Percentiles rank a stretch among this genome's conserved stretches.
These are phyloP conservation scores for Aspergillus sp. DNA, from an alignment of 2,329 filamentous ascomycete species.

Conservation along the genomic window DNA sequence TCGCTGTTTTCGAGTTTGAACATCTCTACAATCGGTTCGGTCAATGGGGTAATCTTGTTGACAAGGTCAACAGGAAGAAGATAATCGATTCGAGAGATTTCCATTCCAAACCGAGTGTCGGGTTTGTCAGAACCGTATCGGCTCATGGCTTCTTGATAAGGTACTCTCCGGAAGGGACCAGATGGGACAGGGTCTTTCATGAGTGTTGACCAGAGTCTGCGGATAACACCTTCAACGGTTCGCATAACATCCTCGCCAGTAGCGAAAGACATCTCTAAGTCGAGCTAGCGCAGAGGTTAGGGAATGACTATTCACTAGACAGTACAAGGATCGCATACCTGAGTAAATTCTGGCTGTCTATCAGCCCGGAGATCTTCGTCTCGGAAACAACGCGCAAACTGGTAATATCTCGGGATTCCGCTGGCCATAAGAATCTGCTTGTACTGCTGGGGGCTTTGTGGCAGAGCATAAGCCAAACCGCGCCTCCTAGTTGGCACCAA, in stretches of 20 bases:
- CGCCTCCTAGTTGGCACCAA: conserved; percentile 77
- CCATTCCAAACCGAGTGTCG: conserved; percentile 68
- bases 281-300: conserved; percentile 55
- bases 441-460: conserved; percentile 96
- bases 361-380: conserved; percentile 92
- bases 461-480: conserved; percentile 80
- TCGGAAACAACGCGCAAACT: conserved; percentile 90
- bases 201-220: conserved; percentile 50
- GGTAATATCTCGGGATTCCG: conserved; percentile 77
- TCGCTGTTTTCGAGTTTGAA: conserved; percentile 56
- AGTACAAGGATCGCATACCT: conserved; percentile 47
- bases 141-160: conserved; percentile 74
- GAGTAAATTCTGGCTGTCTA: conserved; percentile 93
- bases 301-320: background rate
- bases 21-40: conserved; percentile 67
- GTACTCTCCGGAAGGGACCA: conserved; percentile 53
- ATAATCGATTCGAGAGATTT: conserved; percentile 64
- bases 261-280: conserved; percentile 90
- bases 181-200: conserved; percentile 40
- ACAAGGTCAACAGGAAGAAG: conserved; percentile 61
- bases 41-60: conserved; percentile 67
- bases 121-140: conserved; percentile 88
- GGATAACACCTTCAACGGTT: conserved; percentile 49
- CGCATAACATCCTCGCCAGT: conserved; percentile 66
- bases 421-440: conserved; percentile 97